Conservation (phyloP, 129 eudicot genomes). For the Centella asiatica region DNA sequence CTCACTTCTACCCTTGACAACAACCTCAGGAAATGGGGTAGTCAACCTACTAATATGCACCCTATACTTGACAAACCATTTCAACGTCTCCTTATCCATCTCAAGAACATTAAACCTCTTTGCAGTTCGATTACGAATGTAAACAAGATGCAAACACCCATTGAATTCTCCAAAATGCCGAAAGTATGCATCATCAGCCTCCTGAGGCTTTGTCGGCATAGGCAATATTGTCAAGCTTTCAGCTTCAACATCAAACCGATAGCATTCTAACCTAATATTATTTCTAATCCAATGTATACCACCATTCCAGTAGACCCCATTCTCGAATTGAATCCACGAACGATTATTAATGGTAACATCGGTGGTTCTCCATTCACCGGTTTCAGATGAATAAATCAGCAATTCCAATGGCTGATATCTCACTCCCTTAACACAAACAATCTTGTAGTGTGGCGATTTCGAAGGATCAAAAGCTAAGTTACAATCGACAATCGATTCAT, state of each 20-base stretch:
- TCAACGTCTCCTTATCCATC: neutral
- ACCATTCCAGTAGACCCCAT: constrained; percentile 18
- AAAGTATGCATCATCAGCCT: neutral
- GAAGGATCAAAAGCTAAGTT: neutral
- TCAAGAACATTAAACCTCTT: constrained; percentile 6
- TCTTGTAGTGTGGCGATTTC: neutral
- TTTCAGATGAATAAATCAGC: neutral
- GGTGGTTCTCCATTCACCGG: neutral
- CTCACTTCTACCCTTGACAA: neutral
- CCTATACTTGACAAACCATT: constrained; percentile 18
- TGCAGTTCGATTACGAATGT: neutral
- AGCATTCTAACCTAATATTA: neutral
- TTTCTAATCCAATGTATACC: constrained; percentile 18
- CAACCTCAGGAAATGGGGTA: constrained; percentile 1
- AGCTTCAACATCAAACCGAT: constrained; percentile 3
- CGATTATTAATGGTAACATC: neutral
- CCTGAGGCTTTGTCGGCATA: neutral
- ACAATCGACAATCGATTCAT: neutral
- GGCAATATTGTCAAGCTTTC: neutral
- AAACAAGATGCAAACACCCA: constrained; percentile 17
- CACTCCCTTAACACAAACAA: neutral
- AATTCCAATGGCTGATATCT: neutral
- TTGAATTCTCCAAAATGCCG: neutral
- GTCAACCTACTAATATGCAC: neutral
- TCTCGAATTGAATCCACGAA: neutral